A percentile compares a stretch with the other conserved stretches of the same genome.
Conservation (phyloP, 345 rosid genomes). For the Capsella bursapastoris region DNA sequence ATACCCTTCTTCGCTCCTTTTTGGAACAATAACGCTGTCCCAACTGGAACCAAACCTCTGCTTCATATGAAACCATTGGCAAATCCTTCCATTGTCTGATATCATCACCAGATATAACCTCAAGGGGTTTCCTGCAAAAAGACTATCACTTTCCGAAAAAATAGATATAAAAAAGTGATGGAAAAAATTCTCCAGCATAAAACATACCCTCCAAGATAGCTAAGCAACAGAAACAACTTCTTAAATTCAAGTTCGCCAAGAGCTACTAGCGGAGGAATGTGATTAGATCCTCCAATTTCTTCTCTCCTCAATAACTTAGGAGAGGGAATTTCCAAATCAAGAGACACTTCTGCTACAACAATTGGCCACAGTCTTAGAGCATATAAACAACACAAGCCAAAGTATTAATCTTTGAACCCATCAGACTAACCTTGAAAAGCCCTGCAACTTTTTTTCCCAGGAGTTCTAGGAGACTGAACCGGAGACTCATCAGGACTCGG, state of each 20-base stretch:
- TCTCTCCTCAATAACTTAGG: too few relatives aligned
- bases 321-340: neutral
- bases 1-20: constrained; percentile 23
- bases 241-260: constrained; percentile 68
- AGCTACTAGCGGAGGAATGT: constrained; percentile 49
- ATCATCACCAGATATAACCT: constrained; percentile 41
- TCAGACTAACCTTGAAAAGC: constrained; percentile 6
- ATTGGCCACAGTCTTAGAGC: neutral
- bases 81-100: constrained; percentile 50
- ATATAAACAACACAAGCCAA: neutral
- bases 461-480: neutral
- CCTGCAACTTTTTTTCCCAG: neutral
- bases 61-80: constrained; percentile 55
- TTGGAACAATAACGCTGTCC: neutral
- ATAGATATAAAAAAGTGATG: neutral
- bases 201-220: constrained; percentile 66
- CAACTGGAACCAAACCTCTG: constrained; percentile 44
- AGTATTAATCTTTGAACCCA: too few relatives aligned
- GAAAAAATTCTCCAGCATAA: neutral
- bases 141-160: neutral
- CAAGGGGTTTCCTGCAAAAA: constrained; percentile 45
- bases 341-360: constrained; percentile 17
- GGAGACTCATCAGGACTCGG: neutral
- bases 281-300: neutral
- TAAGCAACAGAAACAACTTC: constrained; percentile 61